These are phyloP conservation scores for Camillea tinctor DNA, from an alignment of 2,329 filamentous ascomycete genomes.

Conservation along the genomic window DNA sequence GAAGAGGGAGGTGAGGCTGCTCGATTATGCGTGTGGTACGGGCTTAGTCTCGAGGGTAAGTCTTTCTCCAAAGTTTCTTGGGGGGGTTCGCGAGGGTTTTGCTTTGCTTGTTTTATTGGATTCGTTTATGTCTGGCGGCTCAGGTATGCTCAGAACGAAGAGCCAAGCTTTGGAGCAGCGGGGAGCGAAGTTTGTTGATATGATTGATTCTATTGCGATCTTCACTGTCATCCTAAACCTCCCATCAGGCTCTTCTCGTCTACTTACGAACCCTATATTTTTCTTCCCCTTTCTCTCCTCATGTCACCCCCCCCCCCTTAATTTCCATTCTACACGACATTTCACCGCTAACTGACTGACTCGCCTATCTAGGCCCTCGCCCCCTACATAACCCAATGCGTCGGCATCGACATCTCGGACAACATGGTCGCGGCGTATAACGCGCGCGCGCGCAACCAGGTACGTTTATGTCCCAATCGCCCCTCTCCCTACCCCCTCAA, in stretches of 20 bases:
- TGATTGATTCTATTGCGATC: neutral
- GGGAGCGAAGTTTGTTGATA: neutral
- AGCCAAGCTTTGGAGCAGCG: too few relatives aligned
- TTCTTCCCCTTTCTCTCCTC: neutral
- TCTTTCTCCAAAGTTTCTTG: slow-evolving; percentile 3
- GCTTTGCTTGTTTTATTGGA: too few relatives aligned
- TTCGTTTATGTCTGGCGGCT: too few relatives aligned
- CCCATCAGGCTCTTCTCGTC: too few relatives aligned
- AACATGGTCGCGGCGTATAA: slow-evolving; percentile 72
- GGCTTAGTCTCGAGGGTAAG: slow-evolving; percentile 63
- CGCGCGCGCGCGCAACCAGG: slow-evolving; percentile 53
- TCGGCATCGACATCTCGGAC: slow-evolving; percentile 69
- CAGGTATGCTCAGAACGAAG: too few relatives aligned
- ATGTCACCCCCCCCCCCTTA: too few relatives aligned
- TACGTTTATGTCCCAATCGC: slow-evolving; percentile 24
- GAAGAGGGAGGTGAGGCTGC: slow-evolving; percentile 47
- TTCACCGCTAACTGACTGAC: too few relatives aligned
- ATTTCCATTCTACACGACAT: too few relatives aligned
- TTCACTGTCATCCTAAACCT: too few relatives aligned
- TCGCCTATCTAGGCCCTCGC: slow-evolving; percentile 49
- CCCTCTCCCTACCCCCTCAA: neutral
- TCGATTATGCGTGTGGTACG: slow-evolving; percentile 78
- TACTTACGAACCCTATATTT: too few relatives aligned
- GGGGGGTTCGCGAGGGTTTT: too few relatives aligned
- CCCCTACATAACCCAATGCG: slow-evolving; percentile 59